Evolutionary conservation across 176 grass and related monocot species (phyloP).

Genomic region (Rhynchospora pubera): DNA sequence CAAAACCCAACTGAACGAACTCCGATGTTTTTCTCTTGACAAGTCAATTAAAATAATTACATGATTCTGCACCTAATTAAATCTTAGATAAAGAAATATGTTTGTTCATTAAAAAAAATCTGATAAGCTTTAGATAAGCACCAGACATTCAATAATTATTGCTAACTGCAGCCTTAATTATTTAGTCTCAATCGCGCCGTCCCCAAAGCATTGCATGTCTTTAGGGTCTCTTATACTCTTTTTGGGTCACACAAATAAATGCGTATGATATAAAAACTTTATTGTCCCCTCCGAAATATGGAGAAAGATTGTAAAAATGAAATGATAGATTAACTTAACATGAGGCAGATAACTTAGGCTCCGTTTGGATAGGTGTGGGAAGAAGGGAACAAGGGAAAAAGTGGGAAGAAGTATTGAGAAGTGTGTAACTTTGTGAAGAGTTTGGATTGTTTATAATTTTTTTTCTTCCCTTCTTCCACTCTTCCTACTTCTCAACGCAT

Average conservation of each 20-base stretch:
- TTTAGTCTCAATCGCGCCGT: background rate
- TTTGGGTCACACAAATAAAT: background rate
- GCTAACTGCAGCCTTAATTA: background rate
- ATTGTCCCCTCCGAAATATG: no score
- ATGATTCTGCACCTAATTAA: background rate
- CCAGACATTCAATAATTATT: background rate
- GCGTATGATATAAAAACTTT: no score
- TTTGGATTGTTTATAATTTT: no score
- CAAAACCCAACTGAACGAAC: background rate
- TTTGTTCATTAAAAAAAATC: background rate
- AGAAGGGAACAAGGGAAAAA: no score
- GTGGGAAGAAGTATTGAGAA: no score
- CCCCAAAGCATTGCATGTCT: background rate
- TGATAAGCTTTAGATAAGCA: background rate
- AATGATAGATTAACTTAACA: no score
- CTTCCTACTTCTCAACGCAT: no score
- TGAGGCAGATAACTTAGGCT: no score
- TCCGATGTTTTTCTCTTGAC: background rate
- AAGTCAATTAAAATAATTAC: background rate
- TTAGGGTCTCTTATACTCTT: background rate
- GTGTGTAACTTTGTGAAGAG: no score
- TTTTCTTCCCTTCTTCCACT: no score
- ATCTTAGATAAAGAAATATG: background rate
- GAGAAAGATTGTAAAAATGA: no score
- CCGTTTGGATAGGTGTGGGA: no score